Evolutionary conservation across 2,329 filamentous ascomycete genomes (phyloP).

Genomic region (Hypoxylon sp.): DNA sequence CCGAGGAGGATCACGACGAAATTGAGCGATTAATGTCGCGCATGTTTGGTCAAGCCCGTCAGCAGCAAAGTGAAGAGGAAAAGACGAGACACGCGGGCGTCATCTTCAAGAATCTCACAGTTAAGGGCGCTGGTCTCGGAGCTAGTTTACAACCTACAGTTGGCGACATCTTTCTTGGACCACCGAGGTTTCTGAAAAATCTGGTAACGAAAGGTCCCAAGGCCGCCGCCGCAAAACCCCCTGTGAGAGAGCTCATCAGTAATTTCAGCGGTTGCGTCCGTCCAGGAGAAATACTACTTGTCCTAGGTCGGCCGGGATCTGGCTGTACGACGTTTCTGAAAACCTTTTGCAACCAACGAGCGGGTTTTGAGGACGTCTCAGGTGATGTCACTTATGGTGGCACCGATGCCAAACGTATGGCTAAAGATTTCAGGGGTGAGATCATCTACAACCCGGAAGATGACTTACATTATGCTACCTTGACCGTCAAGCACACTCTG

Average conservation of each 20-base stretch:
- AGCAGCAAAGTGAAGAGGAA: conserved; percentile 76
- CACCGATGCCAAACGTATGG: conserved; percentile 60
- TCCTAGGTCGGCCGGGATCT: conserved; percentile 63
- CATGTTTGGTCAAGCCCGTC: conserved; percentile 76
- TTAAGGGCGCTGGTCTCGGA: conserved; percentile 77
- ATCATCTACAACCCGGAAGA: conserved; percentile 77
- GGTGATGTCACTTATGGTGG: conserved; percentile 76
- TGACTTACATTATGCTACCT: conserved; percentile 76
- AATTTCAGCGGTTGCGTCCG: conserved; percentile 62
- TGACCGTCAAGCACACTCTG: conserved; percentile 76
- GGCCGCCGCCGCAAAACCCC: conserved; percentile 55
- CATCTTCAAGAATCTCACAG: conserved; percentile 77
- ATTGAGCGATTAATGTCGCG: conserved; percentile 74
- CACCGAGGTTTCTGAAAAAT: conserved; percentile 48
- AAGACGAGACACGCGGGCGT: conserved; percentile 78
- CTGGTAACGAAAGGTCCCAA: conserved; percentile 49
- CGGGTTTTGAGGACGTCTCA: conserved; percentile 71
- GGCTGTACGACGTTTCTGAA: conserved; percentile 68
- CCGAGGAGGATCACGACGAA: conserved; percentile 61
- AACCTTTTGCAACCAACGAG: conserved; percentile 75
- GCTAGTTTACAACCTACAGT: conserved; percentile 65
- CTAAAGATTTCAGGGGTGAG: conserved; percentile 69
- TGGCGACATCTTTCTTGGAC: conserved; percentile 53
- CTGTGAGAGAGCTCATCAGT: conserved; percentile 57
- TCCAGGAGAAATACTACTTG: conserved; percentile 63